Evolutionary conservation across 2,329 filamentous ascomycete genomes (phyloP), one percentile per base, ranked within the genome.

Genomic region (Ascochyta koolunga): DNA sequence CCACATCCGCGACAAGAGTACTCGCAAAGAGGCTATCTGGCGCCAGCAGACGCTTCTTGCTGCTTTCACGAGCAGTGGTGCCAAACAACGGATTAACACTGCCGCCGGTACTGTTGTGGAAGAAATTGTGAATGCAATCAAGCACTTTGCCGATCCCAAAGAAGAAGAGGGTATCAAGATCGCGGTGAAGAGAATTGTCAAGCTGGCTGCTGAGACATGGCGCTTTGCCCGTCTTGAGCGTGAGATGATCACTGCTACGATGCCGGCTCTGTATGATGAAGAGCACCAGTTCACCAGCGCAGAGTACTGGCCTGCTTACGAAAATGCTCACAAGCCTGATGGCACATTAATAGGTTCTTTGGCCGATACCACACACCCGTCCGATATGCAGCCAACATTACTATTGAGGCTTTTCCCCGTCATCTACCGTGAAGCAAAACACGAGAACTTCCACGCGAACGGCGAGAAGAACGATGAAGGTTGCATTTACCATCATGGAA

Each of bases 161-260:
- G 77, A 80, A 46, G 76, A 82, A 45, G 81, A 83, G 54, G 70
- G 75, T n/a, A 76, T 85, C 40, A 73, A 79, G 39, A 76, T 76
- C 13, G 78, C 78, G 3, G 79, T 85, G 5, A 78, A 82, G 33
- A 77, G 79, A 51, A 82, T 85, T 38, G 82, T 85, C 42, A 85
- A 85, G 62, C 74, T 83, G 18, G 83, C 83, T 2, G 82, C 82
- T 1, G 81, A 85, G 66, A 84, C 82, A 7, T 85, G 83, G 83
- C 75, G 83, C 18, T 81, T 82, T 62, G 83, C 82, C 5, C 78
- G 83, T 9, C 78, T 85, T 27, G 83, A 85, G 65, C 77, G 82
- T 16, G 82, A 84, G 62, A 77, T 83, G 59, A 81, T 85, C 42
- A 73, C 77, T 10, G 82, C 82, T 3, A 76, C 72, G 1, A 80